Conservation (phyloP, 768 basidiomycete genomes). For the Termitomyces sp. region DNA sequence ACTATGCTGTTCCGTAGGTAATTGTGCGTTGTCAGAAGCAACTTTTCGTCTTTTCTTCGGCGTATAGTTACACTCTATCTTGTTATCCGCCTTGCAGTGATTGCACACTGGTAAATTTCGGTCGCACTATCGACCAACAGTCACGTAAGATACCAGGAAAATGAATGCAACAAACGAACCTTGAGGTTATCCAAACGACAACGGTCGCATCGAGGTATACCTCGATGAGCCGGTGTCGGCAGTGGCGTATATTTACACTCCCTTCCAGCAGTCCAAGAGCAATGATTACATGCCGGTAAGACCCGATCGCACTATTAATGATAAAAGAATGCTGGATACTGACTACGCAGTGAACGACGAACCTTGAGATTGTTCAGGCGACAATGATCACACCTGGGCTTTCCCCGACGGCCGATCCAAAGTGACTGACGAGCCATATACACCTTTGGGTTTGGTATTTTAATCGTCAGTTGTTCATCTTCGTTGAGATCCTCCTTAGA, state of each 20-base stretch:
- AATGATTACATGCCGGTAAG: slow-evolving; percentile 70
- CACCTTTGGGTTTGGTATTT: slow-evolving; percentile 65
- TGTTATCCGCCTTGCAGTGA: slow-evolving; percentile 55
- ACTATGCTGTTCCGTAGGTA: slow-evolving; percentile 10
- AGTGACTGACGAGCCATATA: slow-evolving; percentile 70
- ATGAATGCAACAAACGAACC: slow-evolving; percentile 34
- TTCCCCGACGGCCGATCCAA: slow-evolving; percentile 74
- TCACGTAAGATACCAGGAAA: background rate
- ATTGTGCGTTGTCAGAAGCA: slow-evolving; percentile 25
- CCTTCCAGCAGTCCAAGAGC: slow-evolving; percentile 59
- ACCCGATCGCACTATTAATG: slow-evolving; percentile 62
- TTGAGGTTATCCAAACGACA: slow-evolving; percentile 69
- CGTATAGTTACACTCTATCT: slow-evolving; percentile 65
- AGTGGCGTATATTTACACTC: slow-evolving; percentile 74
- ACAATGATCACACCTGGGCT: slow-evolving; percentile 74
- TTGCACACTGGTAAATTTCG: slow-evolving; percentile 71
- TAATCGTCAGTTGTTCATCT: slow-evolving; percentile 58
- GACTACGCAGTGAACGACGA: slow-evolving; percentile 24
- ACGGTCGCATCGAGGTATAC: slow-evolving; percentile 71
- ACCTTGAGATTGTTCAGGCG: slow-evolving; percentile 73
- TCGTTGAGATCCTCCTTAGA: slow-evolving; percentile 40
- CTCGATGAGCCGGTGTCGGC: slow-evolving; percentile 73
- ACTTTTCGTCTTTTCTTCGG: slow-evolving; percentile 68
- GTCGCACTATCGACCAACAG: slow-evolving; percentile 50
- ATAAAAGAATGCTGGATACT: slow-evolving; percentile 10